These are phyloP conservation scores for Aspergillus versicolor DNA, from an alignment of 2,329 filamentous ascomycete genomes.

Conservation along the genomic window DNA sequence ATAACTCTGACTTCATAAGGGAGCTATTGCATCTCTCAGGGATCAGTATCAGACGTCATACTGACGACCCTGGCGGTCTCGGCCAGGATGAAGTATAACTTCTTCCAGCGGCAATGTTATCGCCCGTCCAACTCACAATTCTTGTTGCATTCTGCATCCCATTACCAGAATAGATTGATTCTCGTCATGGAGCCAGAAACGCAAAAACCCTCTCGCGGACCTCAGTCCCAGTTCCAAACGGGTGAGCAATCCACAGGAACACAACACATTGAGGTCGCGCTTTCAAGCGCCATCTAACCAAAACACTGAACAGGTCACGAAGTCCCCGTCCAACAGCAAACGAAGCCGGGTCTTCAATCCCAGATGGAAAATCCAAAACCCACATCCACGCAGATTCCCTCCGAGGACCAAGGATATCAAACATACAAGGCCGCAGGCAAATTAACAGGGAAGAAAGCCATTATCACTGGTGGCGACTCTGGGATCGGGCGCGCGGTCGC, in stretches of 20 bases:
- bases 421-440: constrained; percentile 75
- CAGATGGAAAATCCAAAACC: constrained; percentile 60
- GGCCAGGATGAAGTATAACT: not conserved
- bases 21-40: not conserved
- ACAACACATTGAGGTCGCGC: not conserved
- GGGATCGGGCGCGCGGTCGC: constrained; percentile 76
- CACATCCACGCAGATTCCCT: constrained; percentile 65
- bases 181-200: constrained; percentile 18
- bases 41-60: constrained; percentile 2
- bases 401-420: constrained; percentile 65
- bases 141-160: not conserved
- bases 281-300: not conserved
- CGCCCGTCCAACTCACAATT: not conserved
- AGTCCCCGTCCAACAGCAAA: constrained; percentile 53
- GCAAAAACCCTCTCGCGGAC: constrained; percentile 10
- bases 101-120: not conserved
- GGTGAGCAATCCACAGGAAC: constrained; percentile 21
- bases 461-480: constrained; percentile 79
- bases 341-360: constrained; percentile 54
- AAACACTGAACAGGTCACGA: constrained; percentile 44
- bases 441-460: constrained; percentile 69
- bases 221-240: constrained; percentile 34
- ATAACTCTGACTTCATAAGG: constrained; percentile 2
- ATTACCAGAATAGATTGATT: not conserved
- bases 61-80: not conserved